A percentile compares a stretch with the other conserved stretches of the same genome.
phyloP scores from a whole-genome alignment of 1,139 yeast species.

The Geotrichum siamense region DNA sequence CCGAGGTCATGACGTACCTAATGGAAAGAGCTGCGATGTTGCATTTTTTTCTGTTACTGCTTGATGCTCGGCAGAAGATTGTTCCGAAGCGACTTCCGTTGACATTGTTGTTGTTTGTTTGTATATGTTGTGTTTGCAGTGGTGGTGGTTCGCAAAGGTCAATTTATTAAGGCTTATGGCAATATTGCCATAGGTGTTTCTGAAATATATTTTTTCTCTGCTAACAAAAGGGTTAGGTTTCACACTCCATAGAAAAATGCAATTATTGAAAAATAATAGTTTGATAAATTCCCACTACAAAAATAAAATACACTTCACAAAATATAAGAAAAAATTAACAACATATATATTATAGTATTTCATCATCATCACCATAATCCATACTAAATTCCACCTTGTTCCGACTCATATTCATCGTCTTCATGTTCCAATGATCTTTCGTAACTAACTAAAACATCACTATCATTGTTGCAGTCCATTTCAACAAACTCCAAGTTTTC shows the following conservation, averaged over 20 bases:
- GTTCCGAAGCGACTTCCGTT: slow-evolving; percentile 1
- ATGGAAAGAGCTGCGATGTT: slow-evolving; percentile 10
- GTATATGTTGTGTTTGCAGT: no score
- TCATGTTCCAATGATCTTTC: background rate
- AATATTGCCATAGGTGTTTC: background rate
- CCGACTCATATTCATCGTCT: slow-evolving; percentile 1
- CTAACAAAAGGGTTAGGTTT: slow-evolving; percentile 3
- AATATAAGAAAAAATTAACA: no score
- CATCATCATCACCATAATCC: no score
- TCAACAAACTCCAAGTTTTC: background rate
- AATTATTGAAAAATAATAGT: no score
- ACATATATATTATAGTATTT: no score
- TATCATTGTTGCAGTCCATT: background rate
- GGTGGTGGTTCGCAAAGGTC: no score
- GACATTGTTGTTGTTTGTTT: no score
- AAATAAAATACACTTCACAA: no score
- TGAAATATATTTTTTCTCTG: background rate
- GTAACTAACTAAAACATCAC: background rate
- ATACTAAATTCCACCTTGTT: no score
- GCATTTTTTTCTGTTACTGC: background rate
- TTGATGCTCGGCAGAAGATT: background rate
- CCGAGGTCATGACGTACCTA: slow-evolving; percentile 10
- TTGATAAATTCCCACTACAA: no score
- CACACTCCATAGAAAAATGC: background rate
- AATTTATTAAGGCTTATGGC: background rate